A percentile compares a stretch with the other conserved stretches of the same genome.
Conservation (phyloP, 306 rosid species). For the Adenanthera pavonina region DNA sequence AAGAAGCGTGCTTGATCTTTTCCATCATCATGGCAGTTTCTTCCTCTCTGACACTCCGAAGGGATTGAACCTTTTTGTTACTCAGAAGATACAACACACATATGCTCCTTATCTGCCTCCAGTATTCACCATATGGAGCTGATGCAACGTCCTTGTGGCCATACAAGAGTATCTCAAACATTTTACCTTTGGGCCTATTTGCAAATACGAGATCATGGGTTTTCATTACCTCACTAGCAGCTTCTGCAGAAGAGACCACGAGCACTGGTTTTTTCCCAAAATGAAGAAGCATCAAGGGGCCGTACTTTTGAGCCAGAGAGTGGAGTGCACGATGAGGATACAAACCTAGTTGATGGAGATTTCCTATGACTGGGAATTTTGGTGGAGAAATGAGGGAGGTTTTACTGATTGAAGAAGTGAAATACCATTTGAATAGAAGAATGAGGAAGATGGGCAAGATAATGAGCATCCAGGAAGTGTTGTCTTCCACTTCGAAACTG, state of each 20-base stretch:
- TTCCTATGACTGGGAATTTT: not conserved
- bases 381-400: slow-evolving; percentile 45
- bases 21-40: slow-evolving; percentile 34
- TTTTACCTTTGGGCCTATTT: slow-evolving; percentile 35
- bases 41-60: slow-evolving; percentile 33
- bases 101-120: slow-evolving; percentile 44
- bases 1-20: slow-evolving; percentile 20
- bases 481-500: not conserved
- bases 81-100: slow-evolving; percentile 35
- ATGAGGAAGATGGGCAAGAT: not conserved
- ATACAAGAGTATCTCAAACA: slow-evolving; percentile 27
- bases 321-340: slow-evolving; percentile 32
- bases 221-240: slow-evolving; percentile 54
- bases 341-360: not conserved
- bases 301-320: slow-evolving; percentile 42
- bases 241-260: slow-evolving; percentile 53
- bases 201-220: slow-evolving; percentile 52
- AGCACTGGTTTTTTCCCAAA: slow-evolving; percentile 50
- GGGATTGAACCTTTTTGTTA: slow-evolving; percentile 32
- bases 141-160: slow-evolving; percentile 27
- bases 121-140: slow-evolving; percentile 49
- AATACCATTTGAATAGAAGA: slow-evolving; percentile 33
- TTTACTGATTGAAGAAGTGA: not conserved
- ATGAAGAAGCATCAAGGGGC: slow-evolving; percentile 60
- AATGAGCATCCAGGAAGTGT: not conserved